Evolutionary conservation across 768 basidiomycete species (phyloP), one percentile per base, ranked within the genome.

Genomic region (Roridomyces roridus): DNA sequence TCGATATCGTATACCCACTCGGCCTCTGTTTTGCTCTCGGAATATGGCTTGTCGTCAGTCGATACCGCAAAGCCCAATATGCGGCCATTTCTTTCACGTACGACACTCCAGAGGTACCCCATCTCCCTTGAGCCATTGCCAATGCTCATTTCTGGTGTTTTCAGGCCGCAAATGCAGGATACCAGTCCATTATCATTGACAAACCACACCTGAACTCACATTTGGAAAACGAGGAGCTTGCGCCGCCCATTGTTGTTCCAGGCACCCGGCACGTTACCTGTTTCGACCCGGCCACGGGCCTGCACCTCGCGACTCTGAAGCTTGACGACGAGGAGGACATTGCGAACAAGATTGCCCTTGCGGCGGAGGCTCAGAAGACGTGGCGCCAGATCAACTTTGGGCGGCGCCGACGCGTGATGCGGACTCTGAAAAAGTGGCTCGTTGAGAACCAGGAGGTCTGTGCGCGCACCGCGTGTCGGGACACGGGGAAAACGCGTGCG

Each of bases 401-500:
- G 1, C 85, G 96, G 64, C 80, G 97, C 37, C 80, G 89, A 68
- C 84, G 90, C 59, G 91, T 99, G 37, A 77, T 98, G 67, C 78
- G 92, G 46, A 96, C 92, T 66, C 69, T 99, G 58, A 79, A 94
- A 67, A 91, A 91, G 62, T 99, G 96, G 96, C 79, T 96, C 6
- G 87, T 98, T 29, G 87, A 91, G 60, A 95, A 98, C 66, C 91
- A 95, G 75, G 90, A 94, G 49, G 74, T 77, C 21, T 92, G 94
- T 60, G 93, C 93, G 28, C 80, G 88, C 37, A 90, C 96, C 24
- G 93, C 93, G 21, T 94, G 92, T 68, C 80, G 96, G 28, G 96
- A 99, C 72, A 94, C 94, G 0, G 96, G 96, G 37, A 99, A 98
- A 81, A 98, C 96, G 24, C 75, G 92, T 92, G 65, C 71, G 90